Evolutionary conservation across 495 filamentous ascomycete genomes (phyloP), one percentile per base, ranked within the genome.

Genomic region (Mycothermus thermophilus): DNA sequence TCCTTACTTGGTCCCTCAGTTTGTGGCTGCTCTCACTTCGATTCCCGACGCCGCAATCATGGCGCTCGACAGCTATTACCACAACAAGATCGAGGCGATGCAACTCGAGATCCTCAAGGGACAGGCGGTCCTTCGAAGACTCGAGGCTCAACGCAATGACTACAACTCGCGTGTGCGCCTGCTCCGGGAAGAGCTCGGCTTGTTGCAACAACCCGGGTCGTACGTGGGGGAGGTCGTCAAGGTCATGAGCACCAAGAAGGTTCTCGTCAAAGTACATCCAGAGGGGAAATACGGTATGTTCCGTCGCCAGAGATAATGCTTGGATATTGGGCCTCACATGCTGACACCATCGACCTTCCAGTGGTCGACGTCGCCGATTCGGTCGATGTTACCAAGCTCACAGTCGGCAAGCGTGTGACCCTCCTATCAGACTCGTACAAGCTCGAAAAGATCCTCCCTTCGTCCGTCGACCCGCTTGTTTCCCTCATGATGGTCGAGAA

Each of bases 401-500:
- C 84, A 37, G 77, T 90, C 34, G 90, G 90, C 57, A 99, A 99
- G 64, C 87, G 90, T 38, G 92, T 99, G 27, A 93, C 90, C 29
- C 73, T 99, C 11, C 74, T 97, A 13, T 93, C 83, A 35, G 90
- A 97, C 58, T 80, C 80, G 30, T 97, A 97, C 69, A 94, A 94
- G 58, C 77, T 97, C 50, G 88, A 95, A 58, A 93, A 92, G 66
- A 93, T 95, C 68, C 77, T 97, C 8, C 90, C 90, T 14, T 94
- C 87, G 38, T 90, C 88, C 35, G 88, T 97, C 51, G 90, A 97
- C 54, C 90, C 90, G 20, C 79, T 97, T 32, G 90, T 99, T 23
- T 96, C 90, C n/a, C 83, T 99, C 50, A 99, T 99, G 90, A 96
- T 99, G 92, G 90, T 99, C 28, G 90, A 99, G 60, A 99, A 99